Evolutionary conservation across 306 rosid species (phyloP).

Genomic region (Carpinus viminea): DNA sequence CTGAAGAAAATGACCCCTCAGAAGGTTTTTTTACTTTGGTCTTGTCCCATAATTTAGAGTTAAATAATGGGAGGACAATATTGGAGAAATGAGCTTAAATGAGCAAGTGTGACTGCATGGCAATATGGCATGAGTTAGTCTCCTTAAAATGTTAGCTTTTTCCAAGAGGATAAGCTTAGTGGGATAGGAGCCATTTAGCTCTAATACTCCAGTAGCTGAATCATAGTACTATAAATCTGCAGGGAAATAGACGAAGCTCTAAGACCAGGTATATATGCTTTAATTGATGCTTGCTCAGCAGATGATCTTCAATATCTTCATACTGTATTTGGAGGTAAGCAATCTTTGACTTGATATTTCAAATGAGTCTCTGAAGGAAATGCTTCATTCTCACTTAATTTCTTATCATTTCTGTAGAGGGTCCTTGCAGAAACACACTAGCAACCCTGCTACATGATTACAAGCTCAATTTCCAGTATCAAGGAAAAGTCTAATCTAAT

Average conservation of each 20-base stretch:
- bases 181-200: not conserved
- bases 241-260: conserved; percentile 91
- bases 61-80: not conserved
- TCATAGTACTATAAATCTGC: conserved; percentile 33
- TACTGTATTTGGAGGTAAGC: conserved; percentile 81
- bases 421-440: conserved; percentile 88
- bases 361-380: conserved; percentile 14
- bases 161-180: not conserved
- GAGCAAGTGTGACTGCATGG: not conserved
- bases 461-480: conserved; percentile 68
- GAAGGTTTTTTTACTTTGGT: not conserved
- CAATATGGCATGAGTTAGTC: not conserved
- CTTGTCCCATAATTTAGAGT: not conserved
- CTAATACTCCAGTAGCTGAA: conserved; percentile 25
- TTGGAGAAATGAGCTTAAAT: not conserved
- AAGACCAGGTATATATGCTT: conserved; percentile 82
- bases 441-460: conserved; percentile 71
- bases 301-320: conserved; percentile 96
- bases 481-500: conserved; percentile 71
- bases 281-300: conserved; percentile 66
- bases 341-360: conserved; percentile 27
- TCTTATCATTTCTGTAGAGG: conserved; percentile 61
- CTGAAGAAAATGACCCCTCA: not conserved
- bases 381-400: conserved; percentile 11
- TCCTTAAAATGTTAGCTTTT: not conserved